Evolutionary conservation across 768 basidiomycete genomes (phyloP), one percentile per base, ranked within the genome.

Genomic region (Lepiota venenata): DNA sequence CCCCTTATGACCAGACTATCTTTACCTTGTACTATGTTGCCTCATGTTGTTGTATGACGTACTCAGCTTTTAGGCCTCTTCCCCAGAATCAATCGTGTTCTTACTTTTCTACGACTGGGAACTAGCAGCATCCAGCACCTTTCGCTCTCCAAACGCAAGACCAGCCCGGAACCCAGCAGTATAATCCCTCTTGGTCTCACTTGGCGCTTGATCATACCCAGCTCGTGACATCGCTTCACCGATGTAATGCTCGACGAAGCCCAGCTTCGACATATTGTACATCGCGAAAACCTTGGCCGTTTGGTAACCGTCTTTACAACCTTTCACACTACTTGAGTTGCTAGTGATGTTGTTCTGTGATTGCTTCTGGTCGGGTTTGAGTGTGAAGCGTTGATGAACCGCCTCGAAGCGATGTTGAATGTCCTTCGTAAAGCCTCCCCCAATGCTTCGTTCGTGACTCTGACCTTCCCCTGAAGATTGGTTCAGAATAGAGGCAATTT

Each of bases 211-310:
- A 18, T 55, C 58, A 9, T 69, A 63, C 4, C 76, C 76, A 35
- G 69, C 68, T n/a, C 61, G 66, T 4, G 71, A 52, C 22, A 70
- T 66, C 36, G 71, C 75, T 56, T 87, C 84, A 15, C 29, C 55
- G n/a, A 87, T 74, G 60, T 78, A 85, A 59, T 88, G 86, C 5
- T 75, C 79, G 15, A 67, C 65, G 62, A 87, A 88, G 0, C 86
- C 87, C 1, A 87, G 71, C 56, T 71, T 78, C 25, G 78, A 80
- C 63, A 71, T 69, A 18, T 72, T 71, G 42, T 74, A 66, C 7
- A 66, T 61, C 2, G 80, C 81, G 64, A 88, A 88, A 9, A 75
- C 67, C 60, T 74, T 77, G 2, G 81, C 83, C 0, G 82, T 77
- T 1, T 69, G 64, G 56, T 78, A 80, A 1, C 88, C 87, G 56